These are phyloP conservation scores for Chalciporus piperatus DNA, from an alignment of 768 basidiomycete genomes.

Conservation along the genomic window DNA sequence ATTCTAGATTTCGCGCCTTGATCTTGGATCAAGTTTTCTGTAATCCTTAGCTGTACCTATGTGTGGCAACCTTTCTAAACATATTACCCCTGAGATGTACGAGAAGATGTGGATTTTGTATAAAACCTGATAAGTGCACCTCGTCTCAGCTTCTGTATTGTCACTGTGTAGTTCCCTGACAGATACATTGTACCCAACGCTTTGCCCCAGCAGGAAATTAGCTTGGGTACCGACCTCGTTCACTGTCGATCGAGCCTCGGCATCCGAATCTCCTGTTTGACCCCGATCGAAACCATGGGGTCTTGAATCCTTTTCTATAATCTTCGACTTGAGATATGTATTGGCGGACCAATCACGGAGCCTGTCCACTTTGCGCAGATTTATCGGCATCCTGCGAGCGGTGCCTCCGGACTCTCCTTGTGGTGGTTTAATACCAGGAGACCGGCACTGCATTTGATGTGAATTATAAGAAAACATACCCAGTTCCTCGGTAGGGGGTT, in stretches of 20 bases:
- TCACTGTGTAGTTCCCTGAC: background rate
- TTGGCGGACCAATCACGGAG: too few relatives aligned
- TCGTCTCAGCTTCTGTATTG: background rate
- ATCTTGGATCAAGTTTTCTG: constrained; percentile 1
- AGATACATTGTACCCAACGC: background rate
- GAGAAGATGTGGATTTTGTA: background rate
- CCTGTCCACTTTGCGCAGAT: too few relatives aligned
- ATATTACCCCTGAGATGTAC: background rate
- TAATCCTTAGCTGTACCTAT: background rate
- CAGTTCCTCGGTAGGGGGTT: background rate
- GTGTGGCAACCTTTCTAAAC: background rate
- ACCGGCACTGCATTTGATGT: background rate
- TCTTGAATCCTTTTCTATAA: background rate
- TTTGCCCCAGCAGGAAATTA: background rate
- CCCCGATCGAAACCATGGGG: background rate
- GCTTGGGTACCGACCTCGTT: background rate
- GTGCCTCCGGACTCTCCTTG: too few relatives aligned
- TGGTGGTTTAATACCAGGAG: too few relatives aligned
- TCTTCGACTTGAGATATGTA: too few relatives aligned
- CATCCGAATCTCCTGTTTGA: background rate
- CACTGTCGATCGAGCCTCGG: background rate
- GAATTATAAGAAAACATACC: background rate
- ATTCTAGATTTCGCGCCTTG: constrained; percentile 26
- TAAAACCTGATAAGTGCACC: background rate
- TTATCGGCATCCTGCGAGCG: too few relatives aligned